Evolutionary conservation across 768 basidiomycete genomes (phyloP).

Genomic region (Russula sp.): DNA sequence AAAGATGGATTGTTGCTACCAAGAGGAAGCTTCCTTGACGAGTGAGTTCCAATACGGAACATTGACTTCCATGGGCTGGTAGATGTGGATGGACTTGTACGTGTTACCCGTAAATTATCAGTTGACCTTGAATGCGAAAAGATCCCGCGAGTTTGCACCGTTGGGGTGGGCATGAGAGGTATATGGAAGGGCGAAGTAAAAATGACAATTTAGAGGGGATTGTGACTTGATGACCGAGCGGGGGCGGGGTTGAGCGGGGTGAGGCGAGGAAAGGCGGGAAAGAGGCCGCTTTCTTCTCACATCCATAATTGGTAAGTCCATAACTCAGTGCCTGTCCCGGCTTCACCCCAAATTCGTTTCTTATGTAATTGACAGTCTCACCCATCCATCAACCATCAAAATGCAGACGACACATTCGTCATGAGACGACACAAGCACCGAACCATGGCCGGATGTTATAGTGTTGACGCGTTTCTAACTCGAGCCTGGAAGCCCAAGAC

Average conservation of each 20-base stretch:
- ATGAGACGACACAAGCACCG: no score
- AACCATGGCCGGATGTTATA: no score
- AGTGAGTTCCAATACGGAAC: slow-evolving; percentile 60
- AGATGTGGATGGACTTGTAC: slow-evolving; percentile 20
- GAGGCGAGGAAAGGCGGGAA: neutral
- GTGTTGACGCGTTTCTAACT: no score
- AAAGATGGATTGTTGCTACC: slow-evolving; percentile 37
- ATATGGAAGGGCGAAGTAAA: neutral
- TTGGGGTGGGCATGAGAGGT: slow-evolving; percentile 12
- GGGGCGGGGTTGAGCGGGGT: slow-evolving; percentile 1
- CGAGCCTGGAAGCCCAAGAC: no score
- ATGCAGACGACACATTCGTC: neutral
- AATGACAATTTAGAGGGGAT: neutral
- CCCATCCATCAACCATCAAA: neutral
- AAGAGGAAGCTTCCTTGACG: slow-evolving; percentile 51
- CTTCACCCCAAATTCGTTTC: neutral
- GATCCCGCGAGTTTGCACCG: slow-evolving; percentile 13
- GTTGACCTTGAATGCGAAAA: slow-evolving; percentile 24
- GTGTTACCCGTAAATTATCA: slow-evolving; percentile 17
- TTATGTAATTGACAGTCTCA: slow-evolving; percentile 5
- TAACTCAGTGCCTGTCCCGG: neutral
- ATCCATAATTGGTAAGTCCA: slow-evolving; percentile 2
- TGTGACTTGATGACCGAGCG: neutral
- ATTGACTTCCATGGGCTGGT: slow-evolving; percentile 60
- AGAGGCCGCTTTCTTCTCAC: neutral